Evolutionary conservation across 1,284 basidiomycete genomes (phyloP).

Genomic region (Moesziomyces sp.): DNA sequence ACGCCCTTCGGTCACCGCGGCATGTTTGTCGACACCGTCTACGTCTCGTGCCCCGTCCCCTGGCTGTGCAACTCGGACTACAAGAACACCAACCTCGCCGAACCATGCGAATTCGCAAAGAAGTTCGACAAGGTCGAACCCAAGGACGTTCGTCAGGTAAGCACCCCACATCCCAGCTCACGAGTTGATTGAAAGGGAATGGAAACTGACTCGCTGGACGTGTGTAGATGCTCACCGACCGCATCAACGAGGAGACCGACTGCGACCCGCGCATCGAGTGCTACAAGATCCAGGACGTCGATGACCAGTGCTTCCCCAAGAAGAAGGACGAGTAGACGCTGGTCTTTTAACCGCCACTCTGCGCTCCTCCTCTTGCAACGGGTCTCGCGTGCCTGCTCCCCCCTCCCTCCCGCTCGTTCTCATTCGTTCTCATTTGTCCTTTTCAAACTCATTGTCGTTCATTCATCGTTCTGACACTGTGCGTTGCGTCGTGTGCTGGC

Average conservation of each 20-base stretch:
- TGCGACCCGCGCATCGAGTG: conserved; percentile 16
- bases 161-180: neutral
- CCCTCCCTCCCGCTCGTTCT: too few species aligned
- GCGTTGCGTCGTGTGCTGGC: too few species aligned
- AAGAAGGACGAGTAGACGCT: neutral
- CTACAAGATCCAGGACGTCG: conserved; percentile 4
- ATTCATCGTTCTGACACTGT: too few species aligned
- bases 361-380: too few species aligned
- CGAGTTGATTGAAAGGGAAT: neutral
- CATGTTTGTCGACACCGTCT: conserved; percentile 10
- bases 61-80: too few species aligned
- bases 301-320: conserved; percentile 17
- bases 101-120: too few species aligned
- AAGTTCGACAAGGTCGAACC: too few species aligned
- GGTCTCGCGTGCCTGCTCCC: too few species aligned
- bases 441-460: too few species aligned
- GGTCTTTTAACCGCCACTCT: too few species aligned
- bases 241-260: conserved; percentile 3
- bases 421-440: too few species aligned
- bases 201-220: neutral
- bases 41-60: conserved; percentile 3
- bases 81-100: too few species aligned
- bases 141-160: conserved; percentile 2
- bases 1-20: neutral
- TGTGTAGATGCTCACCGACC: conserved; percentile 2